Evolutionary conservation across 2,329 filamentous ascomycete genomes (phyloP), one percentile per base, ranked within the genome.

Genomic region (Trichoderma arundinaceum): DNA sequence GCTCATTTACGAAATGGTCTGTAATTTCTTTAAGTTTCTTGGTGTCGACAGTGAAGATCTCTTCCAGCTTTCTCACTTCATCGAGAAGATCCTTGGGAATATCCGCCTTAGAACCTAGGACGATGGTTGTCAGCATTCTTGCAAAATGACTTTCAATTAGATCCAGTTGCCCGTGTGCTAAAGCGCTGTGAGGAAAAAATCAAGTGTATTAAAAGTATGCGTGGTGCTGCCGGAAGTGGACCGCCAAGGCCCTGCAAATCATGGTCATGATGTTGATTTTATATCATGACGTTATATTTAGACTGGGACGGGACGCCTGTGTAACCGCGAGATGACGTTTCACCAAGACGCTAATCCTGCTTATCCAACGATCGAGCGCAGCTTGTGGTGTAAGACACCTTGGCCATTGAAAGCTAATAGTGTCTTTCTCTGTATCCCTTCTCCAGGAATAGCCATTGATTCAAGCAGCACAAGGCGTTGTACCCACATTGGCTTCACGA

Each of bases 1-100:
- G 86, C 82, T 99, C 95, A 39, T 84, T 85, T 58, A 96, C 84
- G 77, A 99, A 99, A 78, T 97, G 94, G 61, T 91, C 84, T 48
- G 92, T 94, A 74, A 99, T 94, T 70, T 90, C 80, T 86, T 98
- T 98, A 64, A 98, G 87, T 82, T 92, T 96, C 43, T 85, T 80
- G 0, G 85, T 85, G 70, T 90, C 86, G 52, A 98, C 88, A 10
- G 89, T 91, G 79, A 99, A 97, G 62, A 90, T 79, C 66, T 93
- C 86, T 82, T 98, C 95, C 28, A 98, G 85, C 68, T 86, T 84
- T 77, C 91, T 88, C 75, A 98, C 94, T 80, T 97, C 90, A 43
- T 80, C 76, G 61, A 92, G 82, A 70, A 97, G 86, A 79, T 92
- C 89, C 81, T 92, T 91, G 69, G 94, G 94, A 78, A 97, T 86